Evolutionary conservation across 371 early-diverging fungal species (phyloP), one percentile per base, ranked within the genome.

Genomic region (Circinella minor): DNA sequence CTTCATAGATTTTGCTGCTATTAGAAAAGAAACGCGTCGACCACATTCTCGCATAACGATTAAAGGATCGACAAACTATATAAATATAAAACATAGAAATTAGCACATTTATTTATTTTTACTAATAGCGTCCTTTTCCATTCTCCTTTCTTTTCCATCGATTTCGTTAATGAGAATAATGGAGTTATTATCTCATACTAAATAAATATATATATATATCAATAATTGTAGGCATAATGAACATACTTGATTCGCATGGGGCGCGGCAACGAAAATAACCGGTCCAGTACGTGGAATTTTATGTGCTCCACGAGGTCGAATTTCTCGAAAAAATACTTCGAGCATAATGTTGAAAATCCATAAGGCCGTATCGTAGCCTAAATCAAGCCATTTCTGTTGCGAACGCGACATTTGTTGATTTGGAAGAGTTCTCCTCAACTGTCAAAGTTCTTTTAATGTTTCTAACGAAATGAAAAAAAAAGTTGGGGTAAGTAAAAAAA

Each of bases 221-320:
- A 27, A 27, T 27, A 27, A 27, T 27, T 27, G 27, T 27, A 27
- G 27, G 27, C 27, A 27, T 27, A 27, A 27, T 27, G 27, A 27
- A 27, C 65, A 70, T 88, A 89, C 92, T 83, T 97, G 99, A 83
- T 96, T 98, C 36, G 95, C 94, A 86, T 98, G 99, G 39, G 99
- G 99, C 2, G 96, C 99, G 17, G 90, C 94, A 13, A 95, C 95
- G 82, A 98, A 98, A 61, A 98, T 93, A 27, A 96, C 90, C 11
- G 97, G 96, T 0, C 96, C 96, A 34, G 88, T 85, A 61, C 73
- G 71, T 5, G 99, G 99, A 47, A 98, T 89, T 71, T 88, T 88
- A 79, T 97, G 95, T 17, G 92, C 83, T 64, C 96, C 96, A 61
- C 99, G 89, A 17, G 90, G 87, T 61, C 90, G 89, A 63, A 98